Percentiles rank a stretch among this genome's conserved stretches.
phyloP scores from a whole-genome alignment of 257 asterid species.

The Nicotiana paniculata region DNA sequence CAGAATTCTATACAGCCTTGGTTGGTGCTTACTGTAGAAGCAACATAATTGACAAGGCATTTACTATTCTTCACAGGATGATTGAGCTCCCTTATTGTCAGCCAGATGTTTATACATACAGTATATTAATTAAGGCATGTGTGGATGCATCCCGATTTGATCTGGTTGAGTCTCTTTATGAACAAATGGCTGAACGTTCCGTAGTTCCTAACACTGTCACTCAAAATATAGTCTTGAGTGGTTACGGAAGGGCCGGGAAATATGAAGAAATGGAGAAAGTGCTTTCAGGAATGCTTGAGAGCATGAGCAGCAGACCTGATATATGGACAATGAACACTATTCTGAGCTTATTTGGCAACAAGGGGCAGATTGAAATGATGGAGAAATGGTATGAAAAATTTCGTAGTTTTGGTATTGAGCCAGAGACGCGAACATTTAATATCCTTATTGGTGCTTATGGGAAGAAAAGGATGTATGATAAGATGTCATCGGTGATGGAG shows the following conservation, averaged over 20 bases:
- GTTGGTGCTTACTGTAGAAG: constrained; percentile 75
- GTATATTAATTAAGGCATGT: constrained; percentile 84
- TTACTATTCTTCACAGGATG: constrained; percentile 57
- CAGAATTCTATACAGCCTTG: constrained; percentile 76
- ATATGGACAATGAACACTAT: constrained; percentile 92
- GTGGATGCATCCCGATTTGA: constrained; percentile 61
- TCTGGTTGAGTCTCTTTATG: constrained; percentile 68
- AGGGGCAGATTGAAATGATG: constrained; percentile 83
- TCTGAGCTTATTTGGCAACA: constrained; percentile 73
- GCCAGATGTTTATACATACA: constrained; percentile 85
- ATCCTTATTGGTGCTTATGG: constrained; percentile 91
- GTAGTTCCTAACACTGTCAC: constrained; percentile 88
- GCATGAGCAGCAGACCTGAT: constrained; percentile 57
- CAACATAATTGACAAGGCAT: constrained; percentile 68
- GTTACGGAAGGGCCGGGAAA: constrained; percentile 80
- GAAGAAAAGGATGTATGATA: constrained; percentile 78
- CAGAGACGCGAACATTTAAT: constrained; percentile 78
- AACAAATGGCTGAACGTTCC: constrained; percentile 54
- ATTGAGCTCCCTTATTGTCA: constrained; percentile 66
- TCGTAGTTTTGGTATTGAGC: constrained; percentile 71
- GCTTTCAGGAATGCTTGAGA: constrained; percentile 60
- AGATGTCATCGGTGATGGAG: constrained; percentile 96
- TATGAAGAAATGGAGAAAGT: constrained; percentile 84
- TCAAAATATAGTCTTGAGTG: constrained; percentile 75
- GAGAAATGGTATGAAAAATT: constrained; percentile 92